A percentile compares a stretch with the other conserved stretches of the same genome.
Evolutionary conservation across 1,284 basidiomycete species (phyloP).

Genomic region (Wolfiporia cocos): DNA sequence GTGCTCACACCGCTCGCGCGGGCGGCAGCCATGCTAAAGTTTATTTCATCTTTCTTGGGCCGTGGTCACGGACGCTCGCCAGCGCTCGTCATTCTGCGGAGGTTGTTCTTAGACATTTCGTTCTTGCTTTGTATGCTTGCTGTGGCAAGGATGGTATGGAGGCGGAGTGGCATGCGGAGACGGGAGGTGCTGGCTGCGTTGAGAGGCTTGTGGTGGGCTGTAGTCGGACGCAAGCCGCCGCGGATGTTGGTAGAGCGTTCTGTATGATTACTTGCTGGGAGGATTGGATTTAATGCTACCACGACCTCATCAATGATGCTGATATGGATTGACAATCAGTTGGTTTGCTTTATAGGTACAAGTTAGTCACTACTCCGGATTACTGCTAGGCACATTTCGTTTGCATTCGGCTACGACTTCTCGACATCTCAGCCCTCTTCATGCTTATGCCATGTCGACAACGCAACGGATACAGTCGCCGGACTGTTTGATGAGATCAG

Average conservation of each 20-base stretch:
- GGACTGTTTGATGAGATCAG: constrained; percentile 35
- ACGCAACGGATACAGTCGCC: constrained; percentile 94
- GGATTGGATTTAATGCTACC: too few relatives aligned
- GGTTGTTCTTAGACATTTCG: constrained; percentile 68
- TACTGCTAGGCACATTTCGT: too few relatives aligned
- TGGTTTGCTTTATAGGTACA: too few relatives aligned
- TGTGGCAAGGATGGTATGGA: constrained; percentile 55
- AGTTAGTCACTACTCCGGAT: too few relatives aligned
- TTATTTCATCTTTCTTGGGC: constrained; percentile 49
- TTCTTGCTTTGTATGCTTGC: constrained; percentile 59
- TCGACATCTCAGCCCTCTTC: neutral
- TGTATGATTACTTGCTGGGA: constrained; percentile 12
- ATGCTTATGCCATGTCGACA: constrained; percentile 57
- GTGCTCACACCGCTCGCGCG: constrained; percentile 57
- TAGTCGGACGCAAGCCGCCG: constrained; percentile 48
- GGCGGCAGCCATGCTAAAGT: constrained; percentile 39
- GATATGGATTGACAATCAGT: too few relatives aligned
- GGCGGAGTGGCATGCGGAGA: constrained; percentile 58
- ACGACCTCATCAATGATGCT: too few relatives aligned
- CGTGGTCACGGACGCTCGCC: constrained; percentile 55
- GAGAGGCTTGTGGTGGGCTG: constrained; percentile 59
- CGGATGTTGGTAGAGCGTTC: constrained; percentile 44
- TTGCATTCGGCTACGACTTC: neutral
- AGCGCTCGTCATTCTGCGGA: constrained; percentile 55
- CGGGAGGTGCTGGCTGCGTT: constrained; percentile 61